Base-by-base conservation (phyloP, 2,329 filamentous ascomycete genomes). In the Diaporthe eres region DNA sequence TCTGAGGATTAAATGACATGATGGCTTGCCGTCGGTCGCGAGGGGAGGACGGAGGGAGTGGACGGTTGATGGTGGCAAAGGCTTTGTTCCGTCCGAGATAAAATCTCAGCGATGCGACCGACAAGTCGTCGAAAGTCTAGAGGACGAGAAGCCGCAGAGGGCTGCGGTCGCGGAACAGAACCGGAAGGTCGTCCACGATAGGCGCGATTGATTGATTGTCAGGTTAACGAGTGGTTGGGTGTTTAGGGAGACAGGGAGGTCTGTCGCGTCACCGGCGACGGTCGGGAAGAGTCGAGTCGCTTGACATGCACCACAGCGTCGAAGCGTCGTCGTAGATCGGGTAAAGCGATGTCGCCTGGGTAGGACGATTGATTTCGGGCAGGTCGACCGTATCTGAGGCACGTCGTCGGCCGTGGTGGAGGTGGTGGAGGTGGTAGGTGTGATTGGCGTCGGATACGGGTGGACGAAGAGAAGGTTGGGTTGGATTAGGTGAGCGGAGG, bases 1-100 rank as follows among this genome's bases (percentile, higher is more conserved):
- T 93, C 81, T 90, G 90, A 80, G 91, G 91, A 83, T 92, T 90
- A 87, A 90, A 92, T 85, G 90, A 91, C 90, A 92, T 92, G 84
- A 84, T 89, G 86, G 60, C 72, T 74, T 47, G 68, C 63, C 39
- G 61, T 58, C 47, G 61, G 39, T 71, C 61, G 75, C 61, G 47
- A 71, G 70, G 63, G 39, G 57, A 53, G 44, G 28, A 19, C 55
- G 70, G 70, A 47, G 74, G 55, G 49, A 49, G 31, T 51, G 63
- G 39, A 60, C 44, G 63, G 70, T 25, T 53, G 60, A 49, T 63
- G 75, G 71, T 61, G 28, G 61, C 17, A 49, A 28, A 53, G 55
- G 28, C 49, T 61, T 51, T 39, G 31, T 44, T 73, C 47, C n/a
- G 42, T 15, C 34, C 34, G 25, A 31, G 44, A 31, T 63, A 31